phyloP scores from a whole-genome alignment of 1,284 basidiomycete genomes.

The Heterobasidion annosum region DNA sequence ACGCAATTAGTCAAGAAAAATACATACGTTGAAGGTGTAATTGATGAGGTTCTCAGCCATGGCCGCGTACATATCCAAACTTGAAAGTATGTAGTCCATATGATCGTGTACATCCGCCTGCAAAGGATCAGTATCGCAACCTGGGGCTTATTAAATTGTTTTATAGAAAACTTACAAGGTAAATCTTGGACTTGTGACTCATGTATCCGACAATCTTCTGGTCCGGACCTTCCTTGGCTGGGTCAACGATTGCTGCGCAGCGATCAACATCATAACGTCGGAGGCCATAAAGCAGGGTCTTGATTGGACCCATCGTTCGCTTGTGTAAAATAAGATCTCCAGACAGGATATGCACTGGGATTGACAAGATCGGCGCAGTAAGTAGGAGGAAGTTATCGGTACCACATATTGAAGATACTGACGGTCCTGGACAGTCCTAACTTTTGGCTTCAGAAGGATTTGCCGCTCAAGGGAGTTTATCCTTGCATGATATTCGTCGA shows the following conservation, averaged over 20 bases:
- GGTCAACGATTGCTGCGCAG: conserved; percentile 44
- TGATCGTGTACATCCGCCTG: conserved; percentile 65
- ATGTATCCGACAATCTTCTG: conserved; percentile 44
- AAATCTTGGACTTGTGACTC: conserved; percentile 62
- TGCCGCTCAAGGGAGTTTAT: conserved; percentile 52
- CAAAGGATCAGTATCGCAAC: background rate
- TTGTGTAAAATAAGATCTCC: conserved; percentile 66
- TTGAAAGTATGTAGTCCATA: conserved; percentile 58
- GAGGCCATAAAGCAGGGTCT: conserved; percentile 55
- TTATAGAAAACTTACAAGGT: conserved; percentile 33
- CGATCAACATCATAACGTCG: conserved; percentile 60
- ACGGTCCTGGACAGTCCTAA: conserved; percentile 51
- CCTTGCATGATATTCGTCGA: conserved; percentile 55
- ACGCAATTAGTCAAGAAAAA: background rate
- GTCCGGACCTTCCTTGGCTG: conserved; percentile 7
- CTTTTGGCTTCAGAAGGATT: conserved; percentile 48
- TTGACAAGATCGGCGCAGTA: background rate
- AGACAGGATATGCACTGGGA: conserved; percentile 58
- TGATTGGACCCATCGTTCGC: conserved; percentile 60
- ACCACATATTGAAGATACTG: conserved; percentile 13
- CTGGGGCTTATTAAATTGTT: background rate
- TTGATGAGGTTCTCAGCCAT: conserved; percentile 63
- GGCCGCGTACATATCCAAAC: conserved; percentile 58
- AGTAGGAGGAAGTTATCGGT: conserved; percentile 5
- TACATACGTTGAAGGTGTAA: conserved; percentile 51